Evolutionary conservation across 768 basidiomycete genomes (phyloP), one percentile per base, ranked within the genome.

Genomic region (Rickenella mellea): DNA sequence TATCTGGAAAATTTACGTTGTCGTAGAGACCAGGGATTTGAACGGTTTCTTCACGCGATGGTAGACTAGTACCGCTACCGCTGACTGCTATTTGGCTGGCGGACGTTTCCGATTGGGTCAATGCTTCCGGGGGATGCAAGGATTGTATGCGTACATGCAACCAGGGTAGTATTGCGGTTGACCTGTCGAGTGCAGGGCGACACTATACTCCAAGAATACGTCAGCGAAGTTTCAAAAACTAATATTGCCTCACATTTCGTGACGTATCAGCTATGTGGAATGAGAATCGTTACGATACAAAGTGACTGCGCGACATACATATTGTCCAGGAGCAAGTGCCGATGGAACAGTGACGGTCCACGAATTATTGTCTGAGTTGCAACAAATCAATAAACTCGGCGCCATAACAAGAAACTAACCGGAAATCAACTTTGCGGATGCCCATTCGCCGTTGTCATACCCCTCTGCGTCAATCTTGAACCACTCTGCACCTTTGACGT

Each of bases 401-500:
- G n/a, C n/a, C n/a, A n/a, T n/a, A n/a, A n/a, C n/a, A n/a, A n/a
- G n/a, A n/a, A 15, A 58, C 67, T 44, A 37, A 68, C 69, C 59
- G 14, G 56, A 57, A 51, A 67, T 67, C 40, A 73, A 53, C 48
- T 62, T 59, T 40, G 63, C 63, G 19, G 68, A 59, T 30, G 68
- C 70, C 67, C 70, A 73, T 44, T 61, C 60, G 17, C 56, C 46
- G 24, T 61, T 48, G 46, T 67, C 60, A 49, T 69, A 71, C 32
- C 72, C 70, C 24, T 48, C 60, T 10, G 66, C 67, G 51, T 73
- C 69, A 40, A 73, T 42, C 51, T 73, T 73, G 61, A 73, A 73
- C 71, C 69, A 73, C 41, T 57, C 55, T 14, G 66, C 68, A 31
- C 54, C 48, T 42, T 61, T 60, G 27, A 67, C 63, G 43, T 51